Evolutionary conservation across 129 eudicot species (phyloP), one percentile per base, ranked within the genome.

Genomic region (Arctium minus): DNA sequence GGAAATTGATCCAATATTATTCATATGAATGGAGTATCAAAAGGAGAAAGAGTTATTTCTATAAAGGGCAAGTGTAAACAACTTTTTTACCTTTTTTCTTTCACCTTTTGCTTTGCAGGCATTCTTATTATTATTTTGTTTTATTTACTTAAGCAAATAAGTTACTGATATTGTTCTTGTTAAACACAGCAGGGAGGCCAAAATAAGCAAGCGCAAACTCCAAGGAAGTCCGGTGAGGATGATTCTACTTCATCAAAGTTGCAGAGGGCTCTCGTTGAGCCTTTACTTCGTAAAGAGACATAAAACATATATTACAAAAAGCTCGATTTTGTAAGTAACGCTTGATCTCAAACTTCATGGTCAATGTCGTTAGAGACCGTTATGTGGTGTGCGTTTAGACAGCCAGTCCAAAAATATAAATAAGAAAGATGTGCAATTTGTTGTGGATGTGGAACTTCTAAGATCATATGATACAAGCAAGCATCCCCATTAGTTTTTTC

Each of bases 161-260:
- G 29, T 17, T 60, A 60, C 68, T 60, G 68, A 60, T 60, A 29
- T 17, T 12, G 12, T 5, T 36, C n/a, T 69, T 85, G 71, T 82
- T 74, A n/a, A 62, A 69, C 74, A 53, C 76, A 39, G 75, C 89
- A 95, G 98, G 94, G 94, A 80, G 90, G 85, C 74, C 98, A 90
- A 83, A 81, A 50, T 40, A 93, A 88, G 95, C 92, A 83, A 84
- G 94, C 78, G 33, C 85, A 32, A 56, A 88, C 87, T 1, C 86
- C 87, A 42, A 91, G 75, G 86, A 91, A 88, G 86, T 12, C 88
- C 1, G 88, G 87, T 15, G 94, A 92, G 17, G 94, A 88, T 27
- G 90, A 82, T 84, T 53, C 93, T 0, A 75, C 50, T 74, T 79
- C 94, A 22, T 83, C 84, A 80, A 88, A 78, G 79, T 72, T 79